Evolutionary conservation across 257 asterid genomes (phyloP).

Genomic region (Schizonepeta tenuifolia): DNA sequence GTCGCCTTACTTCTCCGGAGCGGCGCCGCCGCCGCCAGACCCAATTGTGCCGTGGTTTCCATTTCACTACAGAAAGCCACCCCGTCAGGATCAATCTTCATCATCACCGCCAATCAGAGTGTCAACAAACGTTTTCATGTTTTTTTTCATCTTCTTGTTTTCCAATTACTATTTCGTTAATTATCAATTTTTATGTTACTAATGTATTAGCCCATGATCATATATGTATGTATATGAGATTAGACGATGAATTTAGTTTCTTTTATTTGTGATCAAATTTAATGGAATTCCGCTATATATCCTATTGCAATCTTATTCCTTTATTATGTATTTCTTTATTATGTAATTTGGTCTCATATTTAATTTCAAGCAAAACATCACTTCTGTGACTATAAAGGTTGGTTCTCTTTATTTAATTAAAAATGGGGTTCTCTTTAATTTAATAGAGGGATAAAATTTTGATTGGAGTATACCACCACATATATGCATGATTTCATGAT

Average conservation of each 20-base stretch:
- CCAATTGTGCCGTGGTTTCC: conserved; percentile 87
- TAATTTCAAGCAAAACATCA: neutral
- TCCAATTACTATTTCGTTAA: conserved; percentile 24
- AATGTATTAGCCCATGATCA: conserved; percentile 20
- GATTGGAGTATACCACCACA: conserved; percentile 10
- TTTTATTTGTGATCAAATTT: neutral
- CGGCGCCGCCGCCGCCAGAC: conserved; percentile 76
- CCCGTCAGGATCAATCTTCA: conserved; percentile 61
- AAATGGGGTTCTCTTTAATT: no score
- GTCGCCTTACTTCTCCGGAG: conserved; percentile 46
- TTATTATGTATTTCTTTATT: neutral
- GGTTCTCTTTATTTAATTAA: neutral
- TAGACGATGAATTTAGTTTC: neutral
- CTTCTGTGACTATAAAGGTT: no score
- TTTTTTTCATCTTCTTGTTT: conserved; percentile 33
- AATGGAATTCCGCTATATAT: neutral
- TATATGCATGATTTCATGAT: conserved; percentile 20
- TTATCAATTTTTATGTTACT: conserved; percentile 29
- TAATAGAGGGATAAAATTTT: no score
- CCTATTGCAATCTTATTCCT: neutral
- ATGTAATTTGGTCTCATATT: neutral
- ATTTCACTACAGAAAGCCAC: conserved; percentile 69
- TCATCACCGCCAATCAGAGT: conserved; percentile 38
- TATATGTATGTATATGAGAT: conserved; percentile 1
- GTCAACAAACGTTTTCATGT: conserved; percentile 32